Conservation (phyloP, 352 stramenopile species). For the Globisporangium barbulae region DNA sequence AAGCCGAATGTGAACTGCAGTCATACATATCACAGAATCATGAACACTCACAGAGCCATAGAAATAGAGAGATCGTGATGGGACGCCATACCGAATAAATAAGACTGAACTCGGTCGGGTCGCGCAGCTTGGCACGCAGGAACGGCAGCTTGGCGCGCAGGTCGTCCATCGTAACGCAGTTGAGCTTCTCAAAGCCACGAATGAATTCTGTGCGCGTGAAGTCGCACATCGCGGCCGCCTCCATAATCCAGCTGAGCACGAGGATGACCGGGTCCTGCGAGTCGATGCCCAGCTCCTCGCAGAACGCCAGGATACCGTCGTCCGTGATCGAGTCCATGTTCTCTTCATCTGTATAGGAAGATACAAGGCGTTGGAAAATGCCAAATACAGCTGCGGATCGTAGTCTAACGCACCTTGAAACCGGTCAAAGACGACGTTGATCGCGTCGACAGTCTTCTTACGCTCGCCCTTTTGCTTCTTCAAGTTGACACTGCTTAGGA, state of each 20-base stretch:
- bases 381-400: background rate
- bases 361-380: too few species aligned
- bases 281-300: conserved; percentile 66
- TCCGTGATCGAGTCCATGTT: conserved; percentile 65
- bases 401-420: conserved; percentile 43
- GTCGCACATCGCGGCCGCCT: conserved; percentile 71
- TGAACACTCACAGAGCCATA: background rate
- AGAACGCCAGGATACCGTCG: conserved; percentile 75
- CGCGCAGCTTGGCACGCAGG: conserved; percentile 47
- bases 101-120: conserved; percentile 48
- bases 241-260: conserved; percentile 78
- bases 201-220: conserved; percentile 76
- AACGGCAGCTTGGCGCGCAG: conserved; percentile 46
- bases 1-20: conserved; percentile 78
- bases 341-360: conserved; percentile 47
- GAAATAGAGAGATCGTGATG: background rate
- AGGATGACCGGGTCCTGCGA: conserved; percentile 79
- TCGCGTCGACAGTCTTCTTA: conserved; percentile 31
- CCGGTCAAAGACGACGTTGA: conserved; percentile 55
- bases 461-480: conserved; percentile 57
- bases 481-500: conserved; percentile 15
- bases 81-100: conserved; percentile 73
- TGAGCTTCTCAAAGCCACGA: conserved; percentile 62
- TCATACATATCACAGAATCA: conserved; percentile 5
- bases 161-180: conserved; percentile 55